Base-by-base conservation (phyloP, 2,329 filamentous ascomycete genomes). In the Aspergillus novoparasiticus region DNA sequence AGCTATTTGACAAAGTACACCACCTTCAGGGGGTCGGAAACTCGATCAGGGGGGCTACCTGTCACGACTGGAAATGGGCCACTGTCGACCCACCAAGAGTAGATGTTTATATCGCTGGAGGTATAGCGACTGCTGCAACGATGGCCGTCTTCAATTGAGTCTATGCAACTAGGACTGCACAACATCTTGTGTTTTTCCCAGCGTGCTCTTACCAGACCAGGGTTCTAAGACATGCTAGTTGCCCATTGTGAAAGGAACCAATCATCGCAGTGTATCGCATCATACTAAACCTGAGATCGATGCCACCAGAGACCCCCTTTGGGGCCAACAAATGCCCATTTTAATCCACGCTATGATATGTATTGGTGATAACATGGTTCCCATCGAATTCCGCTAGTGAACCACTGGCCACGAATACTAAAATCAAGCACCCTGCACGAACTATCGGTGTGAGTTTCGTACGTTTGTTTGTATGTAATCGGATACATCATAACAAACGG, bases 401-500 rank as follows among this genome's bases (percentile, higher is more conserved):
- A 0, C 92, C 92, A 16, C 96, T 73, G 36, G 96, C 85, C 26
- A 92, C 92, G 96, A 73, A 96, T 96, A 32, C 94, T 75, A 4
- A 93, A 68, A 4, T 91, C 96, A 2, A 96, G 80, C 0, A 81
- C 81, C 3, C 82, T 3, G 87, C 82, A 2, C 79, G 75, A 63
- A 95, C 85, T 4, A 80, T 3, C 85, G 79, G 74, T 93, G 91
- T 11, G 96, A 0, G 86, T 86, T 75, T 96, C 92, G 76, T 88
- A 95, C 46, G 87, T 87, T 6, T 96, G 90, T 76, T 95, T 95
- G 84, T 92, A 96, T 0, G 96, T 81, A 64, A 96, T 96, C 0
- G 93, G 93, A 72, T 95, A 96, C 92, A 96, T 96, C 92, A 96
- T 96, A 48, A 96, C 88, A 1, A 96, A 83, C 0, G 96, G 80